Percentiles rank a stretch among this genome's conserved stretches.
phyloP scores from a whole-genome alignment of 2,329 filamentous ascomycete species.

The Paecilomyces variotii region DNA sequence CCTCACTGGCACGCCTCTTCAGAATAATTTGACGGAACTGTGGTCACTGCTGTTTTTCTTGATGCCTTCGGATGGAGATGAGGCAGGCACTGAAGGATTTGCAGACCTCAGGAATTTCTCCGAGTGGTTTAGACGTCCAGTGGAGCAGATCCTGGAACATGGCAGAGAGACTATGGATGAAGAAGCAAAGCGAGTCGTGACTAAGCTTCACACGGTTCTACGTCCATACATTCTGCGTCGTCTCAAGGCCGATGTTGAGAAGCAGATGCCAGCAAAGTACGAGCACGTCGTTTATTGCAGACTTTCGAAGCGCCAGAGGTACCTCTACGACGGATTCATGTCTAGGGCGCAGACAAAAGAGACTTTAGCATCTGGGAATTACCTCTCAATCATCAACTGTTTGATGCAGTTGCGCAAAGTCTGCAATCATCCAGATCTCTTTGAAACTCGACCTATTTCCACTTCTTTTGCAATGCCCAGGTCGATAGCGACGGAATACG shows the following conservation, averaged over 20 bases:
- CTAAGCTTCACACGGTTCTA: constrained; percentile 87
- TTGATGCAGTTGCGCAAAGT: constrained; percentile 96
- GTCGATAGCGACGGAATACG: constrained; percentile 68
- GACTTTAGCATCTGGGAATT: constrained; percentile 85
- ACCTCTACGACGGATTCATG: constrained; percentile 94
- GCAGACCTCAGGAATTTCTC: constrained; percentile 94
- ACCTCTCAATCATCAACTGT: constrained; percentile 96
- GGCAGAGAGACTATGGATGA: constrained; percentile 90
- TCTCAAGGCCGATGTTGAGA: constrained; percentile 93
- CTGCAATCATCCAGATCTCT: constrained; percentile 96
- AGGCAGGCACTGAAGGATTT: constrained; percentile 79
- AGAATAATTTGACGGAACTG: constrained; percentile 93
- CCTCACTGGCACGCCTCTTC: constrained; percentile 86
- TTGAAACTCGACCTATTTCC: constrained; percentile 91
- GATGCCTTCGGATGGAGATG: constrained; percentile 69
- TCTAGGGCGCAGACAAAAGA: constrained; percentile 81
- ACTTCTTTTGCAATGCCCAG: constrained; percentile 89
- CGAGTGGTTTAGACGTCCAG: constrained; percentile 89
- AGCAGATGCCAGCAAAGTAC: constrained; percentile 97
- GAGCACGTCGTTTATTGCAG: constrained; percentile 96
- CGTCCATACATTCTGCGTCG: constrained; percentile 85
- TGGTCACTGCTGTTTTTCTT: constrained; percentile 97
- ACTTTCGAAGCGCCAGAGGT: constrained; percentile 87
- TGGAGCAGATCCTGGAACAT: constrained; percentile 92
- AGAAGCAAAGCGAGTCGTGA: constrained; percentile 83